Conservation (phyloP, 2,329 filamentous ascomycete genomes). For the Stachybotrys chartarum region DNA sequence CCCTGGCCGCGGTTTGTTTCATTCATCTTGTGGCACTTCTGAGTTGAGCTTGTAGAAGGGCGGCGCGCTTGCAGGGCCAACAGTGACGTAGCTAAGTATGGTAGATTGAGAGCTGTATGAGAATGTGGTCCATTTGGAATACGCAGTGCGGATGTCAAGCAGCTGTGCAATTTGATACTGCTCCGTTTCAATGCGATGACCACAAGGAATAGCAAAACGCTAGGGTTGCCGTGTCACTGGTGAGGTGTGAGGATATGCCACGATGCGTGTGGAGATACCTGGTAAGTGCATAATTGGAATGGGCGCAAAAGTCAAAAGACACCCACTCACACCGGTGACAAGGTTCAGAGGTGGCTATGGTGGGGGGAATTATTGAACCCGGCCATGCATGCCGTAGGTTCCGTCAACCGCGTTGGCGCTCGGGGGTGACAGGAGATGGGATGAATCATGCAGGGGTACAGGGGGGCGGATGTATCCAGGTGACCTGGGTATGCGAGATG, state of each 20-base stretch:
- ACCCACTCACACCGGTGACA: neutral
- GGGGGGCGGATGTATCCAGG: neutral
- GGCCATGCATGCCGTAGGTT: slow-evolving; percentile 7
- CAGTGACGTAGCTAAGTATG: too few relatives aligned
- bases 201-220: too few relatives aligned
- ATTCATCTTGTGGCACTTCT: neutral
- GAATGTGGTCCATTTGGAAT: too few relatives aligned
- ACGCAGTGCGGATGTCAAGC: too few relatives aligned
- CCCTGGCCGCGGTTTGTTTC: neutral
- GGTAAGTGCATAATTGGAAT: too few relatives aligned
- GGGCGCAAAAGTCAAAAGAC: too few relatives aligned
- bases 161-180: too few relatives aligned
- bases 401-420: slow-evolving; percentile 2
- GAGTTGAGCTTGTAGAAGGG: neutral
- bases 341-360: neutral
- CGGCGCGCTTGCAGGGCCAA: too few relatives aligned
- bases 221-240: too few relatives aligned
- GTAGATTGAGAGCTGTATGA: too few relatives aligned
- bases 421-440: neutral
- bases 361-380: slow-evolving; percentile 1
- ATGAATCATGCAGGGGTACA: neutral
- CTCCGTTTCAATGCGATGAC: too few relatives aligned
- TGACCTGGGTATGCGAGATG: neutral
- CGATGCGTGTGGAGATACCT: neutral
- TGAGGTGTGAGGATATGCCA: too few relatives aligned